These are phyloP conservation scores for Collybiopsis confluens DNA, from an alignment of 768 basidiomycete genomes.

Conservation along the genomic window DNA sequence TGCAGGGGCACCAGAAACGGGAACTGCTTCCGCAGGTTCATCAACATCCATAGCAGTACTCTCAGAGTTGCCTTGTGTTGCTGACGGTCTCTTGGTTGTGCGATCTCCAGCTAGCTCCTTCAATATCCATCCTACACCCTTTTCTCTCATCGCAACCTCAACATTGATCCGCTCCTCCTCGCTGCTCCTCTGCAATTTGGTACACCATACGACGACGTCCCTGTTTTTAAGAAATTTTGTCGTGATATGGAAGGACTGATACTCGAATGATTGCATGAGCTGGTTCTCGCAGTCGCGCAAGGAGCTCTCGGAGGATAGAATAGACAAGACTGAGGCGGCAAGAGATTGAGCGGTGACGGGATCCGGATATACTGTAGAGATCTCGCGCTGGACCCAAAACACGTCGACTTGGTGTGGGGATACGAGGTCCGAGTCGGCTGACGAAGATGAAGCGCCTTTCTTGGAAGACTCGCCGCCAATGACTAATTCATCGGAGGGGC, in stretches of 20 bases:
- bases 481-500: slow-evolving; percentile 64
- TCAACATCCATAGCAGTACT: slow-evolving; percentile 80
- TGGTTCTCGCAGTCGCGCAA: slow-evolving; percentile 93
- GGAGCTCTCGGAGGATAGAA: slow-evolving; percentile 76
- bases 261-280: slow-evolving; percentile 96
- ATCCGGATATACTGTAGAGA: slow-evolving; percentile 88
- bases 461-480: slow-evolving; percentile 65
- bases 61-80: slow-evolving; percentile 34
- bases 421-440: slow-evolving; percentile 73
- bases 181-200: slow-evolving; percentile 86
- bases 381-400: slow-evolving; percentile 97
- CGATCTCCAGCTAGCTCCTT: slow-evolving; percentile 84
- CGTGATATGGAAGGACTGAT: slow-evolving; percentile 85
- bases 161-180: slow-evolving; percentile 88
- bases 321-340: slow-evolving; percentile 75
- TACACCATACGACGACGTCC: slow-evolving; percentile 97
- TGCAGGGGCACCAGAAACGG: slow-evolving; percentile 80
- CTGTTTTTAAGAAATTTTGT: slow-evolving; percentile 91
- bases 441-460: slow-evolving; percentile 27
- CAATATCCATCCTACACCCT: slow-evolving; percentile 93
- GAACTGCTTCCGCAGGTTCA: slow-evolving; percentile 37
- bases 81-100: not conserved
- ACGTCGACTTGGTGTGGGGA: slow-evolving; percentile 91
- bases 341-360: slow-evolving; percentile 93
- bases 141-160: slow-evolving; percentile 98